These are phyloP conservation scores for Turnera subulata DNA, from an alignment of 345 rosid species.

Conservation along the genomic window DNA sequence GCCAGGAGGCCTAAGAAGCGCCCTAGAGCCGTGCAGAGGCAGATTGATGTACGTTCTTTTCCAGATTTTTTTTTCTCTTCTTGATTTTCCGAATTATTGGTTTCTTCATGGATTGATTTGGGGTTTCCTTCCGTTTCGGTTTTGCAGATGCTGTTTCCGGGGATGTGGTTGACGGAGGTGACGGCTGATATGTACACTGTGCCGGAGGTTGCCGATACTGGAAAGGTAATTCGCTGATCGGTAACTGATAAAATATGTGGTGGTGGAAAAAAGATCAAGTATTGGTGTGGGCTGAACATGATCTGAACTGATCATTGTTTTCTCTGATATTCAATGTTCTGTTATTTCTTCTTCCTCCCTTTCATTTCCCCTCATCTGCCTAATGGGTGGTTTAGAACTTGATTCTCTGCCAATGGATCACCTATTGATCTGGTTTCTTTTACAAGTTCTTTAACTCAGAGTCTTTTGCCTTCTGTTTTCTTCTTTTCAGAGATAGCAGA, in stretches of 20 bases:
- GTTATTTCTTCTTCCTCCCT: no score
- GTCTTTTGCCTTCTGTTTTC: neutral
- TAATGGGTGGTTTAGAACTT: no score
- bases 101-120: neutral
- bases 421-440: no score
- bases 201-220: conserved; percentile 42
- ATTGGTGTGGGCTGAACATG: no score
- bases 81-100: no score
- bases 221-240: conserved; percentile 38
- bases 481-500: conserved; percentile 35
- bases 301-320: no score
- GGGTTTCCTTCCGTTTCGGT: neutral
- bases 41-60: conserved; percentile 52
- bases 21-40: conserved; percentile 51
- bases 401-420: no score
- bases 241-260: no score
- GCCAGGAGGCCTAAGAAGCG: conserved; percentile 76
- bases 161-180: conserved; percentile 63
- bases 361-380: no score
- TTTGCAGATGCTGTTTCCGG: conserved; percentile 61
- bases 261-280: no score
- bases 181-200: conserved; percentile 61
- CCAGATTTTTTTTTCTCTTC: neutral
- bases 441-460: no score
- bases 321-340: no score